These are phyloP conservation scores for Lentinula guzmanii DNA, from an alignment of 768 basidiomycete genomes.

Conservation along the genomic window DNA sequence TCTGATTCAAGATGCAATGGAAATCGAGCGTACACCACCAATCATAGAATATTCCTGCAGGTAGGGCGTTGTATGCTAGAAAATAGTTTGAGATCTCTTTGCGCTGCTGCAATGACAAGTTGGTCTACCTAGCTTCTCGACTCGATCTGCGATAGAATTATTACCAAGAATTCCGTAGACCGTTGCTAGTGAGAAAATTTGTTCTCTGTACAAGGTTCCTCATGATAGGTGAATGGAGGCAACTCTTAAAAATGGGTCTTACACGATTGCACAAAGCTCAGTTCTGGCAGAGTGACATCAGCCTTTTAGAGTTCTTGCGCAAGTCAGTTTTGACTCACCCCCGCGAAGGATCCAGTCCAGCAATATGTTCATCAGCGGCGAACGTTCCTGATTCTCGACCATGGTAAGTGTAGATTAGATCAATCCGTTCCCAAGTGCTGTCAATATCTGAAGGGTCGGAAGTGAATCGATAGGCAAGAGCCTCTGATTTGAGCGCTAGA, in stretches of 20 bases:
- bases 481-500: slow-evolving; percentile 35
- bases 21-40: slow-evolving; percentile 26
- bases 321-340: slow-evolving; percentile 19
- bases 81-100: not conserved
- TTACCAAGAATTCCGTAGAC: slow-evolving; percentile 36
- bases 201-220: slow-evolving; percentile 24
- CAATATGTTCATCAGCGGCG: slow-evolving; percentile 34
- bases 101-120: not conserved
- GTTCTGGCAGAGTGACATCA: slow-evolving; percentile 15
- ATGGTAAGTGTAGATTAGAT: slow-evolving; percentile 32
- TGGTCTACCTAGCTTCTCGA: slow-evolving; percentile 28
- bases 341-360: slow-evolving; percentile 34
- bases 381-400: slow-evolving; percentile 36
- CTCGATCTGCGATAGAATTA: slow-evolving; percentile 34
- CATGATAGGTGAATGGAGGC: not conserved
- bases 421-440: slow-evolving; percentile 30
- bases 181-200: slow-evolving; percentile 35
- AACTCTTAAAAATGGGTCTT: slow-evolving; percentile 3
- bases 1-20: not conserved
- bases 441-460: slow-evolving; percentile 30
- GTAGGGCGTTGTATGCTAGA: slow-evolving; percentile 35
- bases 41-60: slow-evolving; percentile 31
- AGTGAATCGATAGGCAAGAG: slow-evolving; percentile 35
- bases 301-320: not conserved
- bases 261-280: slow-evolving; percentile 37